phyloP scores from a whole-genome alignment of 352 stramenopile genomes.

The Globisporangium okanoganense region DNA sequence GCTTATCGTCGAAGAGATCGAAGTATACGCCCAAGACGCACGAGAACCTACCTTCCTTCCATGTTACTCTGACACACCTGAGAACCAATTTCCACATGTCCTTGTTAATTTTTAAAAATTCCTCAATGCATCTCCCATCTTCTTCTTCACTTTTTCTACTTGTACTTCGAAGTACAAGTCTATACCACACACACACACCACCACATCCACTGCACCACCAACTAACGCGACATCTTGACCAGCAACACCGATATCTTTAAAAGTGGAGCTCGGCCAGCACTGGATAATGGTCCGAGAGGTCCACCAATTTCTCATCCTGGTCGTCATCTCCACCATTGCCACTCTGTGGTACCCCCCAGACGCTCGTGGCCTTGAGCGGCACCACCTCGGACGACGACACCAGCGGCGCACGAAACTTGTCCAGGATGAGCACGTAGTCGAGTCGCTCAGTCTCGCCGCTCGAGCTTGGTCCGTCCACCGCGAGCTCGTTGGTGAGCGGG shows the following conservation, averaged over 20 bases:
- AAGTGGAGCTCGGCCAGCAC: conserved; percentile 56
- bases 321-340: neutral
- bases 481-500: conserved; percentile 48
- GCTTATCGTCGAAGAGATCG: no score
- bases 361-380: conserved; percentile 46
- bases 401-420: conserved; percentile 29
- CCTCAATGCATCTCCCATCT: no score
- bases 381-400: conserved; percentile 32
- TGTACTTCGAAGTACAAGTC: no score
- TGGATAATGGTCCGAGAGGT: conserved; percentile 71
- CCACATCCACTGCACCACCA: neutral
- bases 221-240: no score
- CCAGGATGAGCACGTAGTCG: conserved; percentile 55
- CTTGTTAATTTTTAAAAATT: no score
- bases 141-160: no score
- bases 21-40: no score
- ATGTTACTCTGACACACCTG: no score
- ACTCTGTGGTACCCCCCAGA: conserved; percentile 23
- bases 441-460: conserved; percentile 50
- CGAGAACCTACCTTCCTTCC: no score
- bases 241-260: conserved; percentile 8
- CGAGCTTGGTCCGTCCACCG: conserved; percentile 55
- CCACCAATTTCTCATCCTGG: conserved; percentile 32
- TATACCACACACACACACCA: neutral
- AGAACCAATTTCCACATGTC: no score